Evolutionary conservation across 352 stramenopile species (phyloP), one percentile per base, ranked within the genome.

Genomic region (Pythium rhizo-oryzae): DNA sequence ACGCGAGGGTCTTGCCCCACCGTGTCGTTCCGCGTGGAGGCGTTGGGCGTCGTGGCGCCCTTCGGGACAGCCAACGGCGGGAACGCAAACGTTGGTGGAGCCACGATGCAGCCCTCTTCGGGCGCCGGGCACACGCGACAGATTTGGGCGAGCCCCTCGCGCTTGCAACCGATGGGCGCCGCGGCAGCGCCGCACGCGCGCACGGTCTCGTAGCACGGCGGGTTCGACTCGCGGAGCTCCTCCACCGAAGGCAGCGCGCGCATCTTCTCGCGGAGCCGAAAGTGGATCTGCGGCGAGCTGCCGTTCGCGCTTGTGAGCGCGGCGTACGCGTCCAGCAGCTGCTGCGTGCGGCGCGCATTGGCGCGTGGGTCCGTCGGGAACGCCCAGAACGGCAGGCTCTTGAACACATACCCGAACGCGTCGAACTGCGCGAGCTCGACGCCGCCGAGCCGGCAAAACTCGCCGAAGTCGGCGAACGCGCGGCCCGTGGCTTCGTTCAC

Each of bases 171-270:
- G 19, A 64, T 30, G 8, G 37, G 37, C 51, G 24, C 25, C 24
- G 33, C 44, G 0, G 35, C 23, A 1, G 8, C 19, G 28, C 46
- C 43, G 24, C 73, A 80, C 8, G 21, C 37, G 28, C 49, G 28
- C 21, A 75, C 67, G 41, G 58, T 80, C 58, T 74, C 47, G 56
- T 75, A 81, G 46, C 74, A 81, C 47, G 66, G 67, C 25, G 74
- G 74, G 54, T 81, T 81, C 23, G 59, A 25, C 19, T 44, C 60
- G 24, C 54, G 43, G 9, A 76, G 61, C 50, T 65, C 64, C 11
- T 73, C 54, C n/a, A 71, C 15, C 16, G 61, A 62, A 0, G 74
- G 74, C 16, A 80, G 51, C 35, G 67, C 43, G 16, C 55, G 44
- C 62, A 77, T 70, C 41, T 59, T 59, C 43, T 58, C 44, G 8